A percentile compares a stretch with the other conserved stretches of the same genome.
Conservation (phyloP, 495 filamentous ascomycete species). For the Penicillium bovifimosum region DNA sequence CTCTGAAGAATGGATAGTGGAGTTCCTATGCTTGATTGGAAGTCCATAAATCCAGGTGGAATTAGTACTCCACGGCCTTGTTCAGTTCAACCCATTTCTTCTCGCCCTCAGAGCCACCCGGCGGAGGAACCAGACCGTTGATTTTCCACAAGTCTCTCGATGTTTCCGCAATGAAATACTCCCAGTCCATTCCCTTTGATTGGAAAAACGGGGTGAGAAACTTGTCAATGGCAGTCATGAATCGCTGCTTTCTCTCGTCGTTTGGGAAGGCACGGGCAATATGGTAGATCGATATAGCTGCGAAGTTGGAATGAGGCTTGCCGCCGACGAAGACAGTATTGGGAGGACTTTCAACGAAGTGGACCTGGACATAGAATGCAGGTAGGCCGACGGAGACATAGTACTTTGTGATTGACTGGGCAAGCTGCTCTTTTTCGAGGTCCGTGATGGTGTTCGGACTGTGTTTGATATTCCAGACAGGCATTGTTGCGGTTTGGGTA, state of each 20-base stretch:
- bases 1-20: not conserved
- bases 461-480: not conserved
- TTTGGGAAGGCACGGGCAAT: slow-evolving; percentile 6
- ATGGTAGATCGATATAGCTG: slow-evolving; percentile 8
- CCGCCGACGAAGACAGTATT: not conserved
- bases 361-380: slow-evolving; percentile 19
- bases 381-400: slow-evolving; percentile 21
- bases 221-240: slow-evolving; percentile 1
- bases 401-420: slow-evolving; percentile 11
- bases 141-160: slow-evolving; percentile 18
- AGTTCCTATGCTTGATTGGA: not conserved
- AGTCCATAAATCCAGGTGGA: not conserved
- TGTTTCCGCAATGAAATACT: slow-evolving; percentile 11
- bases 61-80: not conserved
- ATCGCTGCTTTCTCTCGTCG: slow-evolving; percentile 5
- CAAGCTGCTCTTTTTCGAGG: slow-evolving; percentile 14
- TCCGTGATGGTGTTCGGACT: not conserved
- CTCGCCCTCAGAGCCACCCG: slow-evolving; percentile 6
- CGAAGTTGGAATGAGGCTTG: slow-evolving; percentile 1
- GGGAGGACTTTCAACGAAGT: slow-evolving; percentile 3
- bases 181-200: slow-evolving; percentile 13
- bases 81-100: slow-evolving; percentile 7
- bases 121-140: slow-evolving; percentile 14
- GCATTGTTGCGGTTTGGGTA: not conserved
- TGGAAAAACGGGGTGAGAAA: slow-evolving; percentile 8